Evolutionary conservation across 164 flowering plant genomes (phyloP).

Genomic region (Sedum album): DNA sequence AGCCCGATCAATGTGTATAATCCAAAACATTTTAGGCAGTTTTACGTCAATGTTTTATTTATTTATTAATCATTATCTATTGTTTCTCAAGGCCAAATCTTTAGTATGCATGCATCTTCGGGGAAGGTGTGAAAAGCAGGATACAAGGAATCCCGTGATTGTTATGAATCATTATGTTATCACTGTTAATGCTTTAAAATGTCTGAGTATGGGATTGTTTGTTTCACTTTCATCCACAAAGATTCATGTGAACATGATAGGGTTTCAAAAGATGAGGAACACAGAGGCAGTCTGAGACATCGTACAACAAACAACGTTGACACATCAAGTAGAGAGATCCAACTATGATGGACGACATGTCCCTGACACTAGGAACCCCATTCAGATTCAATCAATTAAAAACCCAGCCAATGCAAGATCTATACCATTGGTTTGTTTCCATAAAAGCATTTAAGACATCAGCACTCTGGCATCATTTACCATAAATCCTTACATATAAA

Average conservation of each 20-base stretch:
- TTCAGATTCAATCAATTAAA: background rate
- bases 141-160: too few species aligned
- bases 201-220: background rate
- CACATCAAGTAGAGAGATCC: too few species aligned
- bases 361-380: background rate
- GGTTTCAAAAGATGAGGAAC: background rate
- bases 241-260: too few species aligned
- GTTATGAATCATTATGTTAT: too few species aligned
- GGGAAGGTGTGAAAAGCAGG: too few species aligned
- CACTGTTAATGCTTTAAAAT: too few species aligned
- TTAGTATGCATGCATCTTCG: too few species aligned
- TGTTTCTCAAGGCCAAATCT: background rate
- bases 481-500: too few species aligned
- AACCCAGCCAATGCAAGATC: background rate
- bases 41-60: background rate
- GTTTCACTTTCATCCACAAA: background rate
- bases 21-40: background rate
- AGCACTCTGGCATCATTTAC: too few species aligned
- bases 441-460: too few species aligned
- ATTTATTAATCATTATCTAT: background rate
- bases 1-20: background rate
- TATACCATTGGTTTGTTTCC: too few species aligned
- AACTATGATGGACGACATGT: background rate
- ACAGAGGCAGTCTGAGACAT: background rate
- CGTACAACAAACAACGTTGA: background rate